Percentiles rank a stretch among this genome's conserved stretches.
phyloP scores from a whole-genome alignment of 2,329 filamentous ascomycete genomes.

The Alternaria atra region DNA sequence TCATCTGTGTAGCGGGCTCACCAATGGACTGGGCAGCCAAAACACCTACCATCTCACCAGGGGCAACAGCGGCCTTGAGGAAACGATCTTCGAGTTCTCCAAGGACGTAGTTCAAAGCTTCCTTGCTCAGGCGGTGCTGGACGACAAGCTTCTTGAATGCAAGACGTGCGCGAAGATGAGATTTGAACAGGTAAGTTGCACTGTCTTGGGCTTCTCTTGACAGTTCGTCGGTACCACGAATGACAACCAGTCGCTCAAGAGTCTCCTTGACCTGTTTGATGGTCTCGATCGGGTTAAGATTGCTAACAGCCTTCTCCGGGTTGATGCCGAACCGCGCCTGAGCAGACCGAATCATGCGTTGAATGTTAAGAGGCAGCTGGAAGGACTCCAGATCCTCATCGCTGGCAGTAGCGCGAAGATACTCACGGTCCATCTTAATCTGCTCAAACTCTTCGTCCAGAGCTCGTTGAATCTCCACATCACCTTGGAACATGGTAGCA shows the following conservation, averaged over 20 bases:
- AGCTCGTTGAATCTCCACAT: constrained; percentile 84
- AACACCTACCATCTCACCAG: constrained; percentile 98
- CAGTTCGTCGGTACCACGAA: constrained; percentile 83
- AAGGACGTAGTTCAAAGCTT: constrained; percentile 90
- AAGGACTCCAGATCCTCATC: constrained; percentile 81
- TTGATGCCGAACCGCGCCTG: constrained; percentile 92
- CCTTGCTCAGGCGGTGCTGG: constrained; percentile 83
- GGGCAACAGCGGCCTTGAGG: constrained; percentile 83
- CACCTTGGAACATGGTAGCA: constrained; percentile 84
- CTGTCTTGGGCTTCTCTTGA: constrained; percentile 87
- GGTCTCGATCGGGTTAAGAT: constrained; percentile 87
- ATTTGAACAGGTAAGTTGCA: constrained; percentile 91
- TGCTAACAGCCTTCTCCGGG: constrained; percentile 78
- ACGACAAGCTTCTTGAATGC: constrained; percentile 93
- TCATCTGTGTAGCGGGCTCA: constrained; percentile 99
- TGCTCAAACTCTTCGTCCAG: constrained; percentile 90
- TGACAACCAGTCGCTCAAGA: constrained; percentile 80
- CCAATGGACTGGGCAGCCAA: constrained; percentile 97
- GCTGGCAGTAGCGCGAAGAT: constrained; percentile 73
- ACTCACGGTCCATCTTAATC: constrained; percentile 75
- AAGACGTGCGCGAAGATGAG: constrained; percentile 84
- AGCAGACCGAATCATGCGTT: constrained; percentile 88
- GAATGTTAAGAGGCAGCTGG: constrained; percentile 91
- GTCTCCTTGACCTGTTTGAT: constrained; percentile 80
- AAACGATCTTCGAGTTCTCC: constrained; percentile 92